phyloP scores from a whole-genome alignment of 129 eudicot species.

The carrot (Daucus carota) region DH1_v3.0 NC_030382.2:55787001-55787500 shows the following conservation, averaged over 20 bases:
- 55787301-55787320: neutral
- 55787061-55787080: neutral
- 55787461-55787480: slow-evolving; percentile 68
- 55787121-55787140: neutral
- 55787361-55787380: too few relatives aligned
- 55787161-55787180: neutral
- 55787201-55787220: too few relatives aligned
- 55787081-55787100: too few relatives aligned
- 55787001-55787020: neutral
- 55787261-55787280: too few relatives aligned
- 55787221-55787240: neutral
- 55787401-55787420: neutral
- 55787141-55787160: neutral
- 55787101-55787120: neutral
- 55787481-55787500: slow-evolving; percentile 90
- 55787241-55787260: too few relatives aligned
- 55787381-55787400: too few relatives aligned
- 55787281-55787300: too few relatives aligned
- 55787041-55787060: neutral
- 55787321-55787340: too few relatives aligned
- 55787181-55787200: neutral
- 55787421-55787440: neutral
- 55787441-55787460: slow-evolving; percentile 71
- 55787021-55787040: neutral
- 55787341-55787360: too few relatives aligned